Percentiles rank a stretch among this genome's conserved stretches.
These are phyloP conservation scores for Yamadazyma mexicana DNA, from an alignment of 1,139 yeast species.

Conservation along the genomic window DNA sequence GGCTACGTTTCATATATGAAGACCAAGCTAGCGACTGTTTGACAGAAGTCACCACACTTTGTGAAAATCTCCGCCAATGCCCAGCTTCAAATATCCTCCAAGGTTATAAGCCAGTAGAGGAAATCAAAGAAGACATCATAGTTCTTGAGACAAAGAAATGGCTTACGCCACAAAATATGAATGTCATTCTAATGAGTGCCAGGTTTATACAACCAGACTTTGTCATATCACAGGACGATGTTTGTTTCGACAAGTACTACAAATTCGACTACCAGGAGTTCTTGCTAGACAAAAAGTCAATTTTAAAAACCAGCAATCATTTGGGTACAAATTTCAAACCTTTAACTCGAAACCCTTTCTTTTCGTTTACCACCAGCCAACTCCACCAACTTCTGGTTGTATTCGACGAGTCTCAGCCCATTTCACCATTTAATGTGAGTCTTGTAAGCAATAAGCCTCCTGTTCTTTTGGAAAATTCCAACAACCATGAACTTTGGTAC, in stretches of 20 bases:
- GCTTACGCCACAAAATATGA: constrained; percentile 11
- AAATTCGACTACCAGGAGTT: constrained; percentile 18
- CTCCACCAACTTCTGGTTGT: neutral
- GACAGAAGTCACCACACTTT: constrained; percentile 11
- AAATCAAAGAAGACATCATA: constrained; percentile 6
- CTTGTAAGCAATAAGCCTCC: constrained; percentile 5
- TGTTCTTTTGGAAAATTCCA: constrained; percentile 8
- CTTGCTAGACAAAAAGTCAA: constrained; percentile 9
- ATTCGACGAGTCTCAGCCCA: neutral
- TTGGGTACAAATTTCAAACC: neutral
- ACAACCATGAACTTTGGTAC: constrained; percentile 51
- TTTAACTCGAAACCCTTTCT: neutral
- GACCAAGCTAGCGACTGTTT: constrained; percentile 7
- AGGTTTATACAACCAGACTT: neutral
- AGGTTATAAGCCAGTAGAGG: constrained; percentile 11
- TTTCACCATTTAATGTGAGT: constrained; percentile 6
- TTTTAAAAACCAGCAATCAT: neutral
- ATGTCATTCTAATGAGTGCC: constrained; percentile 10
- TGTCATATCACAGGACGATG: neutral
- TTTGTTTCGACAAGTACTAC: constrained; percentile 18
- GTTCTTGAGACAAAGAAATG: constrained; percentile 9
- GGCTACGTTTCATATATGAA: constrained; percentile 10
- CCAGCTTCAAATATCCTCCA: constrained; percentile 9
- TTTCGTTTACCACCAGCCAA: neutral
- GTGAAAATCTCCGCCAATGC: constrained; percentile 11